A percentile compares a stretch with the other conserved stretches of the same genome.
Evolutionary conservation across 805 yeast species (phyloP).

Genomic region (Kazachstania martiniae): DNA sequence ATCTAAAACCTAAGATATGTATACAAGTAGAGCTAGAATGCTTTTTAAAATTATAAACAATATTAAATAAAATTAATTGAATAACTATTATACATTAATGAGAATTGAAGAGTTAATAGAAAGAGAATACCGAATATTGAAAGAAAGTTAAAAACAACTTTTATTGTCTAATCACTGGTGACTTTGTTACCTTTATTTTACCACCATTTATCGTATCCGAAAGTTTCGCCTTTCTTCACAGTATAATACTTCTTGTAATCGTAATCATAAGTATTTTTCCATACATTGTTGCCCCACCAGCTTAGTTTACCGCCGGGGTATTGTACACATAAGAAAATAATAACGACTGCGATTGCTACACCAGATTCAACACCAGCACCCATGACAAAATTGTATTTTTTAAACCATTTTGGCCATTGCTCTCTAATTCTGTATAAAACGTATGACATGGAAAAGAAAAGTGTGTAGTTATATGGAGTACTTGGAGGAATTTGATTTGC

Average conservation of each 20-base stretch:
- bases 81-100: too few relatives aligned
- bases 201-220: constrained; percentile 44
- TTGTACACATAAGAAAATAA: constrained; percentile 43
- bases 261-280: constrained; percentile 31
- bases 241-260: constrained; percentile 25
- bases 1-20: too few relatives aligned
- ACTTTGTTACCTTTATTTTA: too few relatives aligned
- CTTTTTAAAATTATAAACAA: too few relatives aligned
- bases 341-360: constrained; percentile 47
- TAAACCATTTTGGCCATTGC: constrained; percentile 45
- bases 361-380: constrained; percentile 56
- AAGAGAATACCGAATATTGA: too few relatives aligned
- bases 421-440: constrained; percentile 36
- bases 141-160: too few relatives aligned
- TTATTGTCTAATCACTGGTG: too few relatives aligned
- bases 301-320: constrained; percentile 31
- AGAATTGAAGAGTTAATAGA: too few relatives aligned
- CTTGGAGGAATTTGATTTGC: constrained; percentile 65
- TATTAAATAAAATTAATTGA: too few relatives aligned
- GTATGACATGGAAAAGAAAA: constrained; percentile 38
- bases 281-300: constrained; percentile 57
- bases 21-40: too few relatives aligned
- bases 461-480: constrained; percentile 56
- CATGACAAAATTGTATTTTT: constrained; percentile 46
- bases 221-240: constrained; percentile 34